Evolutionary conservation across 257 asterid genomes (phyloP).

Genomic region (Jaltomata sinuosa): DNA sequence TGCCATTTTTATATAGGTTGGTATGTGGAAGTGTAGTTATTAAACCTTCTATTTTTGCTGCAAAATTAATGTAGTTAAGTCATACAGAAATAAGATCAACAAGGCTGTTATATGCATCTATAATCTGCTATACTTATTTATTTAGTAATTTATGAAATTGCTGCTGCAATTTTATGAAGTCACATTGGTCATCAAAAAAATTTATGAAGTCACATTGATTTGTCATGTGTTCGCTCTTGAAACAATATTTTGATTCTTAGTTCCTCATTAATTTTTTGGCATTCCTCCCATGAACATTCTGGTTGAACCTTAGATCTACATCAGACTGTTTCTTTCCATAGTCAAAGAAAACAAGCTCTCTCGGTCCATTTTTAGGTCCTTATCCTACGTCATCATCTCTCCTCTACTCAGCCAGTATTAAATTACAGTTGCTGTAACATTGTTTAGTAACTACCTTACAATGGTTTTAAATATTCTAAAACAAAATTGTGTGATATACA

Average conservation of each 20-base stretch:
- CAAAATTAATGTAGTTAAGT: neutral
- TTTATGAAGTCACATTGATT: neutral
- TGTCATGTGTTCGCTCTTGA: neutral
- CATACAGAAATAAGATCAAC: neutral
- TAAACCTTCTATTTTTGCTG: neutral
- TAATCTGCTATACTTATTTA: neutral
- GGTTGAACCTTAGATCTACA: neutral
- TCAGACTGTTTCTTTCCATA: neutral
- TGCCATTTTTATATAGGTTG: neutral
- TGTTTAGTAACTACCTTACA: neutral
- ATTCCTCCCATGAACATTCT: neutral
- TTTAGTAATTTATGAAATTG: neutral
- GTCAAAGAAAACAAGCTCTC: neutral
- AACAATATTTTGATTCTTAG: neutral
- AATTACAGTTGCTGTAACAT: neutral
- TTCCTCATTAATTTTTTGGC: neutral
- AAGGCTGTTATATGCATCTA: neutral
- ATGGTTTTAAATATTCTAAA: neutral
- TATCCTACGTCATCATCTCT: neutral
- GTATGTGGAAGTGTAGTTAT: neutral
- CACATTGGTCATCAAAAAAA: too few relatives aligned
- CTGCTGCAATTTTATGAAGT: neutral
- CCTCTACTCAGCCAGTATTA: neutral
- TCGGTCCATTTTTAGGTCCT: neutral
- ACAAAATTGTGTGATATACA: slow-evolving; percentile 21